A percentile compares a stretch with the other conserved stretches of the same genome.
Evolutionary conservation across 495 filamentous ascomycete genomes (phyloP).

Genomic region (Annulohypoxylon bovei): DNA sequence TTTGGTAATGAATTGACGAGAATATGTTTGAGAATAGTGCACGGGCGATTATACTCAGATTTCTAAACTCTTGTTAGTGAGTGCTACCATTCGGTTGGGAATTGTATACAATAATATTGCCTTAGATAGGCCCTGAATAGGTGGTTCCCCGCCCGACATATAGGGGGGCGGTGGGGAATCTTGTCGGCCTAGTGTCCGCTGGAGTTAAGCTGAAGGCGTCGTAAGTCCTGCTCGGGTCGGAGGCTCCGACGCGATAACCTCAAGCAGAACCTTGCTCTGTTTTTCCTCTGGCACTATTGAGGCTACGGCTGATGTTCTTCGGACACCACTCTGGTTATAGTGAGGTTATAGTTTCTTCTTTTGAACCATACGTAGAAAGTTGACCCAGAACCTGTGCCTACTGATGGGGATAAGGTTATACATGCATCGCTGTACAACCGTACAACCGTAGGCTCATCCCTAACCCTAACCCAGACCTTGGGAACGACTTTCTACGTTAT

Average conservation of each 20-base stretch:
- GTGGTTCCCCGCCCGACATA: neutral
- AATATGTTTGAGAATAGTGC: neutral
- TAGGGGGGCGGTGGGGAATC: neutral
- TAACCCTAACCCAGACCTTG: neutral
- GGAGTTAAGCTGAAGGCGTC: neutral
- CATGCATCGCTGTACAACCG: too few species aligned
- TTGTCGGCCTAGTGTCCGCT: neutral
- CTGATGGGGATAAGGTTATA: too few species aligned
- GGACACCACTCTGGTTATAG: too few species aligned
- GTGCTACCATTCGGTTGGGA: neutral
- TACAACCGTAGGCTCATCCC: neutral
- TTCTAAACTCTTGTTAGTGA: neutral
- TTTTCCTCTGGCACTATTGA: too few species aligned
- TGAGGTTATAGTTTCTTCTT: too few species aligned
- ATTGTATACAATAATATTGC: neutral
- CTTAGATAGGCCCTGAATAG: neutral
- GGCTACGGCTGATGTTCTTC: too few species aligned
- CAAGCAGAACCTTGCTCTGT: neutral
- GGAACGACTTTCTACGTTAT: neutral
- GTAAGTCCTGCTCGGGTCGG: neutral
- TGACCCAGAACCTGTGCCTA: too few species aligned
- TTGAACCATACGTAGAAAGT: too few species aligned
- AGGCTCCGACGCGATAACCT: neutral
- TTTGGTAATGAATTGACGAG: neutral
- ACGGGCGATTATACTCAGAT: neutral